Conservation (phyloP, 1,139 yeast species). For the Geotrichum carabidarum region DNA sequence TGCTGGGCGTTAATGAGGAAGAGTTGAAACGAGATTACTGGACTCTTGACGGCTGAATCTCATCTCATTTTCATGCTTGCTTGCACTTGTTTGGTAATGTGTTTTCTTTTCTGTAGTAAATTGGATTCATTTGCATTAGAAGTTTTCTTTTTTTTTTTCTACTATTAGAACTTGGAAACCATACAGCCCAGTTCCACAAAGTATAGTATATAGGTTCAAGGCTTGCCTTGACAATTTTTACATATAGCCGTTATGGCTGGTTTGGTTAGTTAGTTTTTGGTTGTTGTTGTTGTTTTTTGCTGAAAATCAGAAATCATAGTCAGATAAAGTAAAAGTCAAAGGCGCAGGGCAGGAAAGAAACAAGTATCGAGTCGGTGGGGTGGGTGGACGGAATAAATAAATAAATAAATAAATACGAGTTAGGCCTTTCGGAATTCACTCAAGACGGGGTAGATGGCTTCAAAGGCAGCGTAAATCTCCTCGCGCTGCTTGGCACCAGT, state of each 20-base stretch:
- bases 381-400: background rate
- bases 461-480: constrained; percentile 96
- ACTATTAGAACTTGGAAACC: too few relatives aligned
- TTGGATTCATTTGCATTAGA: background rate
- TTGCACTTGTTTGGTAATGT: background rate
- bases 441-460: constrained; percentile 95
- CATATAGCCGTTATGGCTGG: too few relatives aligned
- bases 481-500: constrained; percentile 99
- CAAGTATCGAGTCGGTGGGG: background rate
- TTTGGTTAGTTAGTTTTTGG: too few relatives aligned
- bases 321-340: too few relatives aligned
- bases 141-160: background rate
- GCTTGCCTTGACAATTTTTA: too few relatives aligned
- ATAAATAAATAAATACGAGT: background rate
- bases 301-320: too few relatives aligned
- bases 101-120: background rate
- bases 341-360: too few relatives aligned
- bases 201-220: too few relatives aligned
- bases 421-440: constrained; percentile 87
- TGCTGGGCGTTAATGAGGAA: constrained; percentile 27
- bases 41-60: constrained; percentile 22
- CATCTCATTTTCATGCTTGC: background rate
- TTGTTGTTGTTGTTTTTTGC: too few relatives aligned
- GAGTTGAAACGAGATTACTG: constrained; percentile 28
- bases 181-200: too few relatives aligned